Conservation (phyloP, 2,329 filamentous ascomycete genomes). For the Cercospora sojina region DNA sequence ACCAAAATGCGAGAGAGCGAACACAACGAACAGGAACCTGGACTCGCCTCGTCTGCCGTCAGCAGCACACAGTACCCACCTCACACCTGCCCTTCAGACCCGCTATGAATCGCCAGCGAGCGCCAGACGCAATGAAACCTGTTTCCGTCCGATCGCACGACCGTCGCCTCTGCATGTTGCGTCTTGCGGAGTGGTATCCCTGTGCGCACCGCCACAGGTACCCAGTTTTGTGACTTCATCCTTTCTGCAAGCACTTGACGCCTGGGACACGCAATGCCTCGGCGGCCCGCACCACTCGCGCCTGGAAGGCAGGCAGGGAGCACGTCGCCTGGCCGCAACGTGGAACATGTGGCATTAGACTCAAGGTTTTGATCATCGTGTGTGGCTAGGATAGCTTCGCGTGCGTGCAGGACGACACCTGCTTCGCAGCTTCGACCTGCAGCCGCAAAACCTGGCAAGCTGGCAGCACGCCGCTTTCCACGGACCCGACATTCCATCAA, state of each 20-base stretch:
- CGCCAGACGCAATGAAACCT: slow-evolving; percentile 22
- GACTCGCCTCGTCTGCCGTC: slow-evolving; percentile 4
- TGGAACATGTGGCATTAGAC: slow-evolving; percentile 20
- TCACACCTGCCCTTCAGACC: background rate
- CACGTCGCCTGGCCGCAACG: background rate
- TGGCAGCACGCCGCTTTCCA: slow-evolving; percentile 3
- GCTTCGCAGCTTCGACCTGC: background rate
- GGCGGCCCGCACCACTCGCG: background rate
- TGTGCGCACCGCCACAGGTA: slow-evolving; percentile 14
- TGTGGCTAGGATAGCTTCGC: background rate
- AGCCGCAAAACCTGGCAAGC: background rate
- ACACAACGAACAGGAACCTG: slow-evolving; percentile 10
- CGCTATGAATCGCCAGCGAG: slow-evolving; percentile 11
- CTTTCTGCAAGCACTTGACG: slow-evolving; percentile 15
- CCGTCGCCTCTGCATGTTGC: slow-evolving; percentile 4
- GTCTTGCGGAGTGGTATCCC: slow-evolving; percentile 6
- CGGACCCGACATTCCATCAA: background rate
- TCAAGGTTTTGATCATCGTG: slow-evolving; percentile 18
- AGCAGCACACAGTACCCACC: slow-evolving; percentile 11
- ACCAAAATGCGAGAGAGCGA: slow-evolving; percentile 2
- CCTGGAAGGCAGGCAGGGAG: background rate
- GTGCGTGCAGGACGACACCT: slow-evolving; percentile 4
- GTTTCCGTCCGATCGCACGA: slow-evolving; percentile 23
- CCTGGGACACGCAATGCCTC: slow-evolving; percentile 2
- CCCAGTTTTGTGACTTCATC: slow-evolving; percentile 17